Conservation (phyloP, 2,329 filamentous ascomycete genomes). For the Thelonectria discophora region DNA sequence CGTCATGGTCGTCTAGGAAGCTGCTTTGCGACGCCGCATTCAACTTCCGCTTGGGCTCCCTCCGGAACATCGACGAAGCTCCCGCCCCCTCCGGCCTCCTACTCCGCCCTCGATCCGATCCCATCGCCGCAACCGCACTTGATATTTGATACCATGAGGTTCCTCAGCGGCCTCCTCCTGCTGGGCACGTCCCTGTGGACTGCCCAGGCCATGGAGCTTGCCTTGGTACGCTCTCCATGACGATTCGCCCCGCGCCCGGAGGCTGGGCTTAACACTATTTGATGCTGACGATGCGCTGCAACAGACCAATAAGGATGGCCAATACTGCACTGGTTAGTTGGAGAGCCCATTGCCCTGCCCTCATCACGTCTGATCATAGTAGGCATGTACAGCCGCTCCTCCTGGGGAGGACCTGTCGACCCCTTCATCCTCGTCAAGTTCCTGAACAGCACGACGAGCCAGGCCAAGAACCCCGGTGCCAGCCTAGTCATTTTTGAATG, state of each 20-base stretch:
- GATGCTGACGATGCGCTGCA: slow-evolving; percentile 34
- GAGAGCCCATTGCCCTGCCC: background rate
- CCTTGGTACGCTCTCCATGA: slow-evolving; percentile 56
- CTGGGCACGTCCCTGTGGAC: slow-evolving; percentile 65
- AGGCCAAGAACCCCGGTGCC: slow-evolving; percentile 74
- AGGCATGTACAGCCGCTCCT: slow-evolving; percentile 92
- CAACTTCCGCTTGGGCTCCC: slow-evolving; percentile 7
- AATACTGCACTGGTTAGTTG: slow-evolving; percentile 76
- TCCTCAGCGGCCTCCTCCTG: slow-evolving; percentile 59
- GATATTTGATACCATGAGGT: slow-evolving; percentile 58
- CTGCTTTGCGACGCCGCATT: slow-evolving; percentile 17
- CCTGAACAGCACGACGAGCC: slow-evolving; percentile 64
- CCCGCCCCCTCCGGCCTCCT: slow-evolving; percentile 8
- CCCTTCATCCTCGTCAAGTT: slow-evolving; percentile 92
- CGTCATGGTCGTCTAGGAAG: slow-evolving; percentile 22
- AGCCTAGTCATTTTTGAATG: slow-evolving; percentile 95
- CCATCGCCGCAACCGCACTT: slow-evolving; percentile 22
- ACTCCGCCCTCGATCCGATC: slow-evolving; percentile 19
- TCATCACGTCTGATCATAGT: slow-evolving; percentile 23
- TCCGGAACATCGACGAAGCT: slow-evolving; percentile 3
- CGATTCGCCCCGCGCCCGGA: background rate
- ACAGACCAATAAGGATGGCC: slow-evolving; percentile 78
- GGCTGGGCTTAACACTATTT: background rate
- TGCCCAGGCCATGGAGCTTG: slow-evolving; percentile 65
- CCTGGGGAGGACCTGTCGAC: slow-evolving; percentile 88